Evolutionary conservation across 2,329 filamentous ascomycete species (phyloP).

Genomic region (Ophiosphaerella narmari): DNA sequence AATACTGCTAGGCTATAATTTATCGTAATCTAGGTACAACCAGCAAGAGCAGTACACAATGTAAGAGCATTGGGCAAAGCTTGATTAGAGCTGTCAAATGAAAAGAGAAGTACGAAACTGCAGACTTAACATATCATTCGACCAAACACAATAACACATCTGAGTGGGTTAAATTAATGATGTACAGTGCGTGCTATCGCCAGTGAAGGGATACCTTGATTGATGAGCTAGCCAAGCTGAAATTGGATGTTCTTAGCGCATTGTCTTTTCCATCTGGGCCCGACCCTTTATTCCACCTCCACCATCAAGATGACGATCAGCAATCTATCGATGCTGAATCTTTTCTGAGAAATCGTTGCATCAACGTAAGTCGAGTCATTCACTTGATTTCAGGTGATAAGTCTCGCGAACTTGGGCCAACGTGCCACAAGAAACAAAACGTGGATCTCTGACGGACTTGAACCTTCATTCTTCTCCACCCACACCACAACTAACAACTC

Average conservation of each 20-base stretch:
- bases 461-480: slow-evolving; percentile 37
- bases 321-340: slow-evolving; percentile 10
- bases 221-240: slow-evolving; percentile 43
- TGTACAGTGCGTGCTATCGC: not conserved
- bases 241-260: slow-evolving; percentile 43
- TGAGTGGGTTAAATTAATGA: not conserved
- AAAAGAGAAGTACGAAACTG: too few species aligned
- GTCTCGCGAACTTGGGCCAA: slow-evolving; percentile 28
- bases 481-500: slow-evolving; percentile 22
- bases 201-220: slow-evolving; percentile 15
- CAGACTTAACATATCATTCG: too few species aligned
- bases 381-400: slow-evolving; percentile 11
- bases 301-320: slow-evolving; percentile 27
- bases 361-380: slow-evolving; percentile 20
- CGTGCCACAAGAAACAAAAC: slow-evolving; percentile 43
- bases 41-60: too few species aligned
- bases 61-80: too few species aligned
- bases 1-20: too few species aligned
- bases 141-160: not conserved
- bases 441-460: slow-evolving; percentile 41
- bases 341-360: slow-evolving; percentile 12
- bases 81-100: too few species aligned
- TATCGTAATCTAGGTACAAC: too few species aligned
- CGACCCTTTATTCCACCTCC: slow-evolving; percentile 37
- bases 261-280: slow-evolving; percentile 30